Percentiles rank a stretch among this genome's conserved stretches.
phyloP scores from a whole-genome alignment of 495 filamentous ascomycete genomes.

The Usnea hakonensis region DNA sequence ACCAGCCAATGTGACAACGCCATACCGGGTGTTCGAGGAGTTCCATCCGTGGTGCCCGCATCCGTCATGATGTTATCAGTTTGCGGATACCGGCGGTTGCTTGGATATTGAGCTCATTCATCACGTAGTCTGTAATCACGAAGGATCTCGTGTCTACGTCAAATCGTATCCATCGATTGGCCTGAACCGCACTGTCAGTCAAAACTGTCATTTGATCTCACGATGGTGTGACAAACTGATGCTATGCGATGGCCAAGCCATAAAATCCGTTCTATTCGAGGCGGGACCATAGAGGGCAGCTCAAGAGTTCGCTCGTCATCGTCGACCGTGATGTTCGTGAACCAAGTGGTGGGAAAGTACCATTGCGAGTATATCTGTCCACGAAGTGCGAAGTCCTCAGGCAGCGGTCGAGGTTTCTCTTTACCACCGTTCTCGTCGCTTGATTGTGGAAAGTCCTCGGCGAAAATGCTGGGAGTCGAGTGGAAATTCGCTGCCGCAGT shows the following conservation, averaged over 20 bases:
- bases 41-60: no score
- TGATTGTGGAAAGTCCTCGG: constrained; percentile 41
- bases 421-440: constrained; percentile 43
- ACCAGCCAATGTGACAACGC: no score
- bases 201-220: neutral
- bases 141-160: neutral
- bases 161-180: constrained; percentile 5
- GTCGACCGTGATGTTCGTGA: neutral
- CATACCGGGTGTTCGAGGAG: no score
- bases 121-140: neutral
- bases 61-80: no score
- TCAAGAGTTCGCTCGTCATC: constrained; percentile 7
- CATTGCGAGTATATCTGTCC: constrained; percentile 45
- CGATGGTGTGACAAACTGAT: neutral
- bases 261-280: neutral
- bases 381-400: constrained; percentile 75
- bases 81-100: neutral
- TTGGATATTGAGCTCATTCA: neutral
- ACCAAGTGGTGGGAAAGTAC: neutral
- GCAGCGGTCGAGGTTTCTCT: constrained; percentile 49
- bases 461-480: neutral
- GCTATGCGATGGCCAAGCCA: constrained; percentile 2
- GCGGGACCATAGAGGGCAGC: neutral
- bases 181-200: neutral
- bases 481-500: constrained; percentile 41